phyloP scores from a whole-genome alignment of 176 grass and related monocot species.

The Oryza punctata region DNA sequence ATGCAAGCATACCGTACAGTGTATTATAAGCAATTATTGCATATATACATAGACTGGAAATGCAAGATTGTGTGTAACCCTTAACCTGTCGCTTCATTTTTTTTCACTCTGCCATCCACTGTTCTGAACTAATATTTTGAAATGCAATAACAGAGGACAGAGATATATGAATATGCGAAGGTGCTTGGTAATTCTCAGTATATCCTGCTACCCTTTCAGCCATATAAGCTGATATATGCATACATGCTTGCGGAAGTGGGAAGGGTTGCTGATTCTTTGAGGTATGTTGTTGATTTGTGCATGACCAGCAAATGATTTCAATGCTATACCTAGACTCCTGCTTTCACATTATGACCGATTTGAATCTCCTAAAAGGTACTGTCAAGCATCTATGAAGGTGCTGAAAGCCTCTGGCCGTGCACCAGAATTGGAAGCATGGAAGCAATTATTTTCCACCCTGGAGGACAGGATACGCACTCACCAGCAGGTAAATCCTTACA shows the following conservation, averaged over 20 bases:
- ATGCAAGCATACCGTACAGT: background rate
- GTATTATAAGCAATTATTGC: constrained; percentile 9
- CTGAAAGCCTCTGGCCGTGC: constrained; percentile 80
- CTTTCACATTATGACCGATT: constrained; percentile 24
- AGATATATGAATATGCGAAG: constrained; percentile 95
- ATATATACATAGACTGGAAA: constrained; percentile 22
- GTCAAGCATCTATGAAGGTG: constrained; percentile 88
- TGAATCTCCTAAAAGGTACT: constrained; percentile 69
- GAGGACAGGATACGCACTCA: constrained; percentile 91
- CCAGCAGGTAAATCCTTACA: constrained; percentile 70
- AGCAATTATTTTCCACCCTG: constrained; percentile 73
- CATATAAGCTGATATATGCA: constrained; percentile 97
- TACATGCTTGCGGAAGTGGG: constrained; percentile 96
- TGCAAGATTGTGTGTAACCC: constrained; percentile 16
- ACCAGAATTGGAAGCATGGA: constrained; percentile 93
- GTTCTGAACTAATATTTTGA: constrained; percentile 38
- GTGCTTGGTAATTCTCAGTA: constrained; percentile 98
- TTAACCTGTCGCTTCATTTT: constrained; percentile 10
- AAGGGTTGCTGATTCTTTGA: constrained; percentile 84
- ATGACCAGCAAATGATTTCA: background rate
- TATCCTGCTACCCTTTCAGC: constrained; percentile 84
- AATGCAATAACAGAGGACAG: constrained; percentile 75
- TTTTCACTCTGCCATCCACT: constrained; percentile 29
- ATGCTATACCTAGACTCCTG: background rate
- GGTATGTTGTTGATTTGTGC: constrained; percentile 50